These are phyloP conservation scores for Cytospora chrysosperma DNA, from an alignment of 2,329 filamentous ascomycete genomes.

Conservation along the genomic window DNA sequence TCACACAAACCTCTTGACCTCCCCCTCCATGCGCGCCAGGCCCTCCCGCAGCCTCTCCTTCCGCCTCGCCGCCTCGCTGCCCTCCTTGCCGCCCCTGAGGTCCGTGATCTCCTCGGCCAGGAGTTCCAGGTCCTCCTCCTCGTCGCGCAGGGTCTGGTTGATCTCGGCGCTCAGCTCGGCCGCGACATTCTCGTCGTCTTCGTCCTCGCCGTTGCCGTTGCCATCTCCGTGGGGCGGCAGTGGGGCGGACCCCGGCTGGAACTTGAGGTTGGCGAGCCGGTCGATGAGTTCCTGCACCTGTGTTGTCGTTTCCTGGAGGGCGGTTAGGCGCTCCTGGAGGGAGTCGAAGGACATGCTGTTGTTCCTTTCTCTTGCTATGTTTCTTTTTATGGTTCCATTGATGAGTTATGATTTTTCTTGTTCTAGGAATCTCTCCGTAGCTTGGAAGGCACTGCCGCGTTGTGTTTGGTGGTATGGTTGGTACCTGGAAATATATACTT, in stretches of 20 bases:
- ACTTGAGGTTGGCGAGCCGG: constrained; percentile 56
- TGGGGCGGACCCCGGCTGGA: constrained; percentile 57
- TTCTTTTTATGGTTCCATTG: too few species aligned
- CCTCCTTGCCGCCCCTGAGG: constrained; percentile 51
- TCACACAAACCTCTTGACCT: constrained; percentile 63
- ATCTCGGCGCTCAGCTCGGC: constrained; percentile 80
- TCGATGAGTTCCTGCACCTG: constrained; percentile 60
- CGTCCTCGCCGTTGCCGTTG: constrained; percentile 38
- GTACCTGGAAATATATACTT: too few species aligned
- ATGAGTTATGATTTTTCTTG: too few species aligned
- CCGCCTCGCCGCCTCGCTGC: constrained; percentile 58
- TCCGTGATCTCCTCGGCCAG: constrained; percentile 76
- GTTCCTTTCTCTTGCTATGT: background rate
- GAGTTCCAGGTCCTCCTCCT: constrained; percentile 81
- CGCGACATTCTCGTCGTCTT: constrained; percentile 54
- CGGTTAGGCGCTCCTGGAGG: constrained; percentile 59
- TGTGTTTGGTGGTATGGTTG: too few species aligned
- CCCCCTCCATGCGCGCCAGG: constrained; percentile 64
- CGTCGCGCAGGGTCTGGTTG: constrained; percentile 70
- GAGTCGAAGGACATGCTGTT: constrained; percentile 55
- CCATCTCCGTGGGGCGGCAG: constrained; percentile 32
- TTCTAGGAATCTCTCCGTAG: too few species aligned
- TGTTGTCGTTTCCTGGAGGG: constrained; percentile 59
- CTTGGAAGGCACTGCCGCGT: too few species aligned
- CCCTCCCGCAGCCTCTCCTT: constrained; percentile 66